Conservation (phyloP, 2,329 filamentous ascomycete genomes). For the Cladosporium colombiae region DNA sequence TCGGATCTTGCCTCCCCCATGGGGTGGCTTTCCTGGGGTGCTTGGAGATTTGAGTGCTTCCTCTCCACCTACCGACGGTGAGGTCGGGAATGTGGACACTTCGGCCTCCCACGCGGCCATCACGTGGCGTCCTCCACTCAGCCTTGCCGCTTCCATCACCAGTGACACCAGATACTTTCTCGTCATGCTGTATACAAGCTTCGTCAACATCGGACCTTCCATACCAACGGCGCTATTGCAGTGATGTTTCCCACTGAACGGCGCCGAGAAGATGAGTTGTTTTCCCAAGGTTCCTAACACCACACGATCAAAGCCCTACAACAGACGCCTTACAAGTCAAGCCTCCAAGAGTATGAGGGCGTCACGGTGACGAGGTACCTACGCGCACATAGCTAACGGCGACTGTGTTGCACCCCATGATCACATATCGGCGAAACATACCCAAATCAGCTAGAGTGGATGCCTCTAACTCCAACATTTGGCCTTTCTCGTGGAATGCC, state of each 20-base stretch:
- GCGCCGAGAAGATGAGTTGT: neutral
- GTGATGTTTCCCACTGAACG: neutral
- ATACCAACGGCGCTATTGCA: neutral
- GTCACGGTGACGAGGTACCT: neutral
- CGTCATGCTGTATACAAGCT: neutral
- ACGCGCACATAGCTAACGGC: neutral
- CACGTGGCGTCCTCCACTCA: conserved; percentile 9
- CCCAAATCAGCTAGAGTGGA: neutral
- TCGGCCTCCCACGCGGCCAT: neutral
- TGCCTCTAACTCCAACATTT: neutral
- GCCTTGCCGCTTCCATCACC: neutral
- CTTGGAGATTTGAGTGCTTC: neutral
- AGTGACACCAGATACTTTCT: neutral
- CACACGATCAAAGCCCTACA: neutral
- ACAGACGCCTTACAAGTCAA: neutral
- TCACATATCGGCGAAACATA: neutral
- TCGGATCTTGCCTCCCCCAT: neutral
- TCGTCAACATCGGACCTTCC: neutral
- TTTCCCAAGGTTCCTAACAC: neutral
- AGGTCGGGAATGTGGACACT: conserved; percentile 1
- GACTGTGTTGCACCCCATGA: neutral
- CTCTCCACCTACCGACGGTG: conserved; percentile 4
- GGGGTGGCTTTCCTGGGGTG: conserved; percentile 8
- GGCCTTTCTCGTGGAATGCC: neutral
- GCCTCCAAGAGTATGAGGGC: neutral